phyloP scores from a whole-genome alignment of 192 early-diverging fungal genomes.

The Entrophospora sp. region DNA sequence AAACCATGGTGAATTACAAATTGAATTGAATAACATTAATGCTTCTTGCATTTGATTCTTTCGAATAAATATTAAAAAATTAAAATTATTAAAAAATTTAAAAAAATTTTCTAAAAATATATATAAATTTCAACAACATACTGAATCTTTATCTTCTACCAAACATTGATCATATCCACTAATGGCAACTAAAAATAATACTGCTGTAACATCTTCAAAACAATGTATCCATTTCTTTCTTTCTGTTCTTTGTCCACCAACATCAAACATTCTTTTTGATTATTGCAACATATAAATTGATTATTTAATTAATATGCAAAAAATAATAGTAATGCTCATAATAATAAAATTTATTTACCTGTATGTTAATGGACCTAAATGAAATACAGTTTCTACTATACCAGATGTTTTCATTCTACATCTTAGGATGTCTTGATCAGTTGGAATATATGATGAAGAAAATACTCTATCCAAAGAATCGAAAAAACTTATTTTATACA shows the following conservation, averaged over 20 bases:
- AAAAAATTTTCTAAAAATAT: background rate
- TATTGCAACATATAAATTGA: too few relatives aligned
- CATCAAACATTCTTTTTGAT: slow-evolving; percentile 91
- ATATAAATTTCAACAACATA: slow-evolving; percentile 24
- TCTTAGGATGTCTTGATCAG: slow-evolving; percentile 93
- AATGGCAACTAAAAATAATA: slow-evolving; percentile 93
- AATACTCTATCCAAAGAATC: slow-evolving; percentile 82
- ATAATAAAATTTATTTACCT: background rate
- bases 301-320: too few relatives aligned
- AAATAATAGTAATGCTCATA: too few relatives aligned
- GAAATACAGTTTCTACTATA: slow-evolving; percentile 91
- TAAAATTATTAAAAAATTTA: background rate
- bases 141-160: slow-evolving; percentile 90
- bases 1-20: slow-evolving; percentile 97
- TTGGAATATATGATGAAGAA: slow-evolving; percentile 70
- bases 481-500: slow-evolving; percentile 91
- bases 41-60: slow-evolving; percentile 94
- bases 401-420: slow-evolving; percentile 96
- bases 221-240: slow-evolving; percentile 99
- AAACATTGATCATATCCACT: slow-evolving; percentile 93
- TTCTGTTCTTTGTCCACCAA: slow-evolving; percentile 96
- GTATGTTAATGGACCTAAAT: slow-evolving; percentile 85
- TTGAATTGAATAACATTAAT: slow-evolving; percentile 91
- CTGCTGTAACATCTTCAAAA: slow-evolving; percentile 93
- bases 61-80: background rate